Evolutionary conservation across 208 protist genomes (phyloP).

Genomic region (Leishmania tarentolae): DNA sequence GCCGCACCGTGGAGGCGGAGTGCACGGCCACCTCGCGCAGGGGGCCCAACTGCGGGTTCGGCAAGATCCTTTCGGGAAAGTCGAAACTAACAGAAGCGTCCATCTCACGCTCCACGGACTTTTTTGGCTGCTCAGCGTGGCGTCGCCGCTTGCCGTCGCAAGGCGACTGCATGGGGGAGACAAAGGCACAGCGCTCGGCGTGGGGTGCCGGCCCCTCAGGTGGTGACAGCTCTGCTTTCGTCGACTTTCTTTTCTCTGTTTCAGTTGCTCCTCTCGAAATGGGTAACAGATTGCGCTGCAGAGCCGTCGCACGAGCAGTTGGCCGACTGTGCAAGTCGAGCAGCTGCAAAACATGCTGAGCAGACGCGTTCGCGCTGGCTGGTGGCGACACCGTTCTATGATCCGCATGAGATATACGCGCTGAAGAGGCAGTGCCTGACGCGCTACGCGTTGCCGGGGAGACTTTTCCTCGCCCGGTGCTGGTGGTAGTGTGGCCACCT

Average conservation of each 20-base stretch:
- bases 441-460: background rate
- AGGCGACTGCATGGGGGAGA: constrained; percentile 15
- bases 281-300: constrained; percentile 4
- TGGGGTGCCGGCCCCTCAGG: background rate
- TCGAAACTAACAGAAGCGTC: background rate
- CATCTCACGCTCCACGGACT: background rate
- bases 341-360: constrained; percentile 22
- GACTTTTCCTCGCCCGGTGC: background rate
- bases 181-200: background rate
- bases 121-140: background rate
- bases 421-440: background rate
- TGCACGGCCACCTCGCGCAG: constrained; percentile 12
- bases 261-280: background rate
- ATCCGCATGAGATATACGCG: background rate
- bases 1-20: constrained; percentile 3
- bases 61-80: background rate
- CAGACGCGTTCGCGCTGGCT: constrained; percentile 4
- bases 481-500: background rate
- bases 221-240: no score
- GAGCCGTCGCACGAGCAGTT: constrained; percentile 2
- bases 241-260: background rate
- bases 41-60: background rate
- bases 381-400: background rate
- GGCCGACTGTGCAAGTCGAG: constrained; percentile 19
- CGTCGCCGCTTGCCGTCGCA: background rate